Evolutionary conservation across 352 stramenopile genomes (phyloP).

Genomic region (Phytophthora megakarya): DNA sequence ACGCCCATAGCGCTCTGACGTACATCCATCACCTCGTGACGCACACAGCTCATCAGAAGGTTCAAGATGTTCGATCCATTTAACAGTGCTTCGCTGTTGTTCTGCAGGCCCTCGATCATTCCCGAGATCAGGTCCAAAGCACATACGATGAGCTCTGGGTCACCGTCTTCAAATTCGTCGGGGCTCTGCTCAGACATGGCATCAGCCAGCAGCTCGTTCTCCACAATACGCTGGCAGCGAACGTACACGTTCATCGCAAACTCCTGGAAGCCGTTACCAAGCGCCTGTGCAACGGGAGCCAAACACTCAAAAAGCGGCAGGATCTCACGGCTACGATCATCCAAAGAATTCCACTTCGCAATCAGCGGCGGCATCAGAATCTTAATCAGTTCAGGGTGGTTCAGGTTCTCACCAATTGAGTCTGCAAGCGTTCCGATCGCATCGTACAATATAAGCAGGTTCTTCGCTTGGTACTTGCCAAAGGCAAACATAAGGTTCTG

Average conservation of each 20-base stretch:
- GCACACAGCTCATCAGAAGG: slow-evolving; percentile 86
- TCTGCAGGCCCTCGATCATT: slow-evolving; percentile 86
- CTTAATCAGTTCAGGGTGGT: slow-evolving; percentile 89
- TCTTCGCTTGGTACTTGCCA: slow-evolving; percentile 93
- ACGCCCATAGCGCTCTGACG: slow-evolving; percentile 91
- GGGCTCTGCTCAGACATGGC: slow-evolving; percentile 81
- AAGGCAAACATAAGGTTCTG: slow-evolving; percentile 93
- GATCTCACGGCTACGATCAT: slow-evolving; percentile 80
- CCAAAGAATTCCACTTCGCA: slow-evolving; percentile 90
- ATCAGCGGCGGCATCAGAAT: slow-evolving; percentile 95
- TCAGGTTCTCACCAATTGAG: slow-evolving; percentile 92
- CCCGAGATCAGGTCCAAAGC: slow-evolving; percentile 89
- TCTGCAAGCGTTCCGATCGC: slow-evolving; percentile 96
- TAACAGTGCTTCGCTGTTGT: slow-evolving; percentile 78
- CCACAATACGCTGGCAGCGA: slow-evolving; percentile 82
- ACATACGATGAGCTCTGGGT: slow-evolving; percentile 90
- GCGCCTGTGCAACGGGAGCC: slow-evolving; percentile 81
- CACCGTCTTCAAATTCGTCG: slow-evolving; percentile 80
- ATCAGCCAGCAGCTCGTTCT: slow-evolving; percentile 84
- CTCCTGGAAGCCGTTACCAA: slow-evolving; percentile 89
- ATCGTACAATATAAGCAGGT: slow-evolving; percentile 96
- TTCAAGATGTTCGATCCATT: slow-evolving; percentile 87
- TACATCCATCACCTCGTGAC: slow-evolving; percentile 88
- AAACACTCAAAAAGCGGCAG: slow-evolving; percentile 91
- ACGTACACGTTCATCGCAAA: slow-evolving; percentile 84